Conservation (phyloP, 2,329 filamentous ascomycete species). For the Paramyrothecium sp. region DNA sequence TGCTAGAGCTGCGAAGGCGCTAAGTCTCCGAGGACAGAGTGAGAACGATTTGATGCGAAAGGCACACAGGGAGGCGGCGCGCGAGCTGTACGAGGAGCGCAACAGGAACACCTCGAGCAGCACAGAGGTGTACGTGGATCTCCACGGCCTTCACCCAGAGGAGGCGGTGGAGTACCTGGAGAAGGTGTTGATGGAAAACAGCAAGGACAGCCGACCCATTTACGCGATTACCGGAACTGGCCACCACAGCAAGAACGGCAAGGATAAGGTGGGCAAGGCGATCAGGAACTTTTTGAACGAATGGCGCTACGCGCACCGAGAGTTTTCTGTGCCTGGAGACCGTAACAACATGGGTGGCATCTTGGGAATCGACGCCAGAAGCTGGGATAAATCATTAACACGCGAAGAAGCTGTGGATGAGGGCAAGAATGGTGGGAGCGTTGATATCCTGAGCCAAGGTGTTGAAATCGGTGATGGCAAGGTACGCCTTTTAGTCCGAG, state of each 20-base stretch:
- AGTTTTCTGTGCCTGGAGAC: conserved; percentile 96
- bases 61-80: conserved; percentile 90
- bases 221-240: conserved; percentile 97
- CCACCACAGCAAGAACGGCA: conserved; percentile 97
- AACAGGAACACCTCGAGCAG: conserved; percentile 65
- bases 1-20: conserved; percentile 89
- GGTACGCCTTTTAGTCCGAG: conserved; percentile 62
- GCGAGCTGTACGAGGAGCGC: conserved; percentile 88
- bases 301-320: conserved; percentile 92
- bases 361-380: conserved; percentile 64
- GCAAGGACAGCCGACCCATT: conserved; percentile 68
- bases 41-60: conserved; percentile 98
- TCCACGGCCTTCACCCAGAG: conserved; percentile 97
- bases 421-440: conserved; percentile 37
- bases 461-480: conserved; percentile 67
- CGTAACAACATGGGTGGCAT: conserved; percentile 78
- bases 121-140: conserved; percentile 86
- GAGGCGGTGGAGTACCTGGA: conserved; percentile 95
- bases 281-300: conserved; percentile 89
- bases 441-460: conserved; percentile 63
- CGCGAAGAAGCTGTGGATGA: conserved; percentile 43
- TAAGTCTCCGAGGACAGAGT: conserved; percentile 90
- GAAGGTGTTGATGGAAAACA: conserved; percentile 81
- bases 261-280: conserved; percentile 96
- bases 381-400: conserved; percentile 61